These are phyloP conservation scores for Eutrema salsugineum DNA, from an alignment of 441 rosid genomes.

Conservation along the genomic window DNA sequence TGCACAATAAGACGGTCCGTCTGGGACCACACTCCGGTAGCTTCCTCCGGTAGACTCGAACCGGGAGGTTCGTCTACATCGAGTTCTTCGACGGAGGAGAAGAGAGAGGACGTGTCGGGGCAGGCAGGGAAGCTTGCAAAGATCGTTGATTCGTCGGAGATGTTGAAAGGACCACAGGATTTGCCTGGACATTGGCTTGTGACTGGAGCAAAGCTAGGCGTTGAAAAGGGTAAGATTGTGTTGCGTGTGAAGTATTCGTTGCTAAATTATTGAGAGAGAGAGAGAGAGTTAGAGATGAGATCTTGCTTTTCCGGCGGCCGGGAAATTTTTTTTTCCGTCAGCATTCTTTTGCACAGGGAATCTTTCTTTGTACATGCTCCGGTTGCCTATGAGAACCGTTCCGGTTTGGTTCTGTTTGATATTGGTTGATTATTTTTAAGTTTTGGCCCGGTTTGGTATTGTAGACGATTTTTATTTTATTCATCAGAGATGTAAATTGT, in stretches of 20 bases:
- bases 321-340: not conserved
- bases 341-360: slow-evolving; percentile 36
- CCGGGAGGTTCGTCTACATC: slow-evolving; percentile 53
- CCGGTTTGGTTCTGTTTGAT: not conserved
- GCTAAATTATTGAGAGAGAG: slow-evolving; percentile 49
- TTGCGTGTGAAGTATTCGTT: slow-evolving; percentile 75
- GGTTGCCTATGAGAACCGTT: slow-evolving; percentile 4
- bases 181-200: slow-evolving; percentile 82
- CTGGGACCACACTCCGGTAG: slow-evolving; percentile 73
- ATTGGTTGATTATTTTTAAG: slow-evolving; percentile 2
- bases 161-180: slow-evolving; percentile 73
- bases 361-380: slow-evolving; percentile 28
- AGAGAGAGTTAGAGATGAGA: slow-evolving; percentile 21
- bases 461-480: slow-evolving; percentile 11
- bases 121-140: slow-evolving; percentile 54
- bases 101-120: slow-evolving; percentile 44
- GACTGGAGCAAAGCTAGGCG: slow-evolving; percentile 83
- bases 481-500: slow-evolving; percentile 32
- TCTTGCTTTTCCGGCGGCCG: slow-evolving; percentile 17
- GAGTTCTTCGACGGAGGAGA: slow-evolving; percentile 44
- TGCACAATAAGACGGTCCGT: slow-evolving; percentile 76
- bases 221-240: slow-evolving; percentile 70
- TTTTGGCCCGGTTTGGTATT: slow-evolving; percentile 23
- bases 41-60: slow-evolving; percentile 20
- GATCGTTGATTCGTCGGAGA: slow-evolving; percentile 61